A percentile compares a stretch with the other conserved stretches of the same genome.
phyloP scores from a whole-genome alignment of 176 grass and related monocot genomes.

The Carex parvula region DNA sequence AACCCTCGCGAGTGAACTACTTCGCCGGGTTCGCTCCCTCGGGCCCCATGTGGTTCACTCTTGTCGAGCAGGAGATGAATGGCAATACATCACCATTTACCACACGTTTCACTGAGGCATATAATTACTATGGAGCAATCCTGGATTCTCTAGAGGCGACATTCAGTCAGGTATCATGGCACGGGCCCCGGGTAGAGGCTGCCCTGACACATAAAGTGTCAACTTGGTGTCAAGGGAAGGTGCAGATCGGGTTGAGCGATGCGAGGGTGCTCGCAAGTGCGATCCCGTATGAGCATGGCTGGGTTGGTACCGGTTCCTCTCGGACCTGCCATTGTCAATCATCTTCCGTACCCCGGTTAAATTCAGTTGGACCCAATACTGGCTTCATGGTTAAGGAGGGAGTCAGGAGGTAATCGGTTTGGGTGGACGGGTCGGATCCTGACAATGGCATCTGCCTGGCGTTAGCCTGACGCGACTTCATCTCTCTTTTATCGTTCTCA shows the following conservation, averaged over 20 bases:
- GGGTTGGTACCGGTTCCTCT: constrained; percentile 51
- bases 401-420: constrained; percentile 65
- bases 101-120: constrained; percentile 67
- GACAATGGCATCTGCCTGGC: constrained; percentile 75
- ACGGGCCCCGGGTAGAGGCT: constrained; percentile 41
- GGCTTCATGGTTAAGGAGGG: constrained; percentile 46
- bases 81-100: constrained; percentile 71
- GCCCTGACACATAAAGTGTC: constrained; percentile 48
- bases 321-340: constrained; percentile 33
- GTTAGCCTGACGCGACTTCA: constrained; percentile 29
- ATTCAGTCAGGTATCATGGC: constrained; percentile 23
- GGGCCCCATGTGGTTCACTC: constrained; percentile 48
- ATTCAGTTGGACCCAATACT: neutral
- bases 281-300: constrained; percentile 78
- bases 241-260: constrained; percentile 65
- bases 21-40: constrained; percentile 75
- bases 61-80: constrained; percentile 85
- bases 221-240: constrained; percentile 75
- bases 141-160: constrained; percentile 62
- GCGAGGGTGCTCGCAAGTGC: constrained; percentile 86
- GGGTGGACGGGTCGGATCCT: constrained; percentile 66
- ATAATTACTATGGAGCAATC: constrained; percentile 53
- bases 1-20: constrained; percentile 86
- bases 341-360: constrained; percentile 38
- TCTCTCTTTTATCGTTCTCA: constrained; percentile 27